Percentiles rank a stretch among this genome's conserved stretches.
phyloP scores from a whole-genome alignment of 768 basidiomycete species.

The Boletus subcaerulescens region DNA sequence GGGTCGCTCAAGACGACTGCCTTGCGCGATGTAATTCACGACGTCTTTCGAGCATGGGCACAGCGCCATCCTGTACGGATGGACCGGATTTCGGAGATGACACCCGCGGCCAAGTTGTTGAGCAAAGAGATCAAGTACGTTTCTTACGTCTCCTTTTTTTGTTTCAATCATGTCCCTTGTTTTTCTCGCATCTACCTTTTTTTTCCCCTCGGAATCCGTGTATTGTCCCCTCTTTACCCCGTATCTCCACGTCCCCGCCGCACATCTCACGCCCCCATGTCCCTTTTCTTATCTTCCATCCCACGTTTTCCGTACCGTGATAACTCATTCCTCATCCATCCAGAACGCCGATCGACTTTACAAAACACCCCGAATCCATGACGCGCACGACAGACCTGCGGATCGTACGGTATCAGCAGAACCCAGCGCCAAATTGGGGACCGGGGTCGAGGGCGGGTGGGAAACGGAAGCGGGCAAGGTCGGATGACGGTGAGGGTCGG shows the following conservation, averaged over 20 bases:
- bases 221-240: no score
- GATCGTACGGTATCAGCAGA: constrained; percentile 85
- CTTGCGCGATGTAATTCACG: constrained; percentile 64
- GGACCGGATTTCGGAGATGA: constrained; percentile 74
- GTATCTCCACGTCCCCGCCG: no score
- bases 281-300: no score
- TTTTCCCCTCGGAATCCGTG: no score
- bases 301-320: no score
- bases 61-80: constrained; percentile 78
- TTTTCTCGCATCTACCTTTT: neutral
- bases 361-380: constrained; percentile 62
- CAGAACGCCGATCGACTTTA: constrained; percentile 67
- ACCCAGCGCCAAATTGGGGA: constrained; percentile 92
- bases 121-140: constrained; percentile 64
- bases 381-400: constrained; percentile 64
- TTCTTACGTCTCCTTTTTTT: neutral
- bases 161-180: no score
- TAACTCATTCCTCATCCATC: neutral
- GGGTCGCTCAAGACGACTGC: constrained; percentile 94
- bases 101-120: constrained; percentile 70
- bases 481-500: neutral
- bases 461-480: constrained; percentile 31
- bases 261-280: constrained; percentile 66
- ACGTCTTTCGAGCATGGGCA: constrained; percentile 81
- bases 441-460: constrained; percentile 65